A percentile compares a stretch with the other conserved stretches of the same genome.
These are phyloP conservation scores for Zychaea mexicana DNA, from an alignment of 371 early-diverging fungal species.

Conservation along the genomic window DNA sequence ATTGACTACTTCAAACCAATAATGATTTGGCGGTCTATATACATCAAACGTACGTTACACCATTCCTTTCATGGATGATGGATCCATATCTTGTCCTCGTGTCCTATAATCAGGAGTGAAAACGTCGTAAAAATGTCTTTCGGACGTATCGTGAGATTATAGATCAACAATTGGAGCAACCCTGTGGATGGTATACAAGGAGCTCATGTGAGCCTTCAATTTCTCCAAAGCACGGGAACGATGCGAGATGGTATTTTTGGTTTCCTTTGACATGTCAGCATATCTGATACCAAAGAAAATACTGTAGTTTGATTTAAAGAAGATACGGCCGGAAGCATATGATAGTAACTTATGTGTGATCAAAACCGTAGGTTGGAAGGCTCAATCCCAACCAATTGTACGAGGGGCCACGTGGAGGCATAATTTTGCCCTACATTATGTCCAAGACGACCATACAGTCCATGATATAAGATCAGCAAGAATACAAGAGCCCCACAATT, in stretches of 20 bases:
- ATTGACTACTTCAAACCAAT: no score
- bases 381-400: conserved; percentile 95
- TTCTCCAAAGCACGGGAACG: conserved; percentile 78
- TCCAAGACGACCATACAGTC: no score
- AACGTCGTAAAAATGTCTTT: no score
- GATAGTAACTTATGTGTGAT: conserved; percentile 55
- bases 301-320: background rate
- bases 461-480: background rate
- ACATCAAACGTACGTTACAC: no score
- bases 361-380: conserved; percentile 88
- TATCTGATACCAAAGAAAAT: conserved; percentile 52
- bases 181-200: no score
- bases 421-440: conserved; percentile 84
- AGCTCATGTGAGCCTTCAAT: conserved; percentile 60
- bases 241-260: conserved; percentile 93
- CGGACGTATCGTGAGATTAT: background rate
- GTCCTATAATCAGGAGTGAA: no score
- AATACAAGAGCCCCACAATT: background rate
- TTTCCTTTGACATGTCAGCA: conserved; percentile 85
- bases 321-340: background rate
- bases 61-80: no score
- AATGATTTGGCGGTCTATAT: no score
- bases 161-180: background rate
- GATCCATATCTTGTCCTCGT: no score
- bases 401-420: conserved; percentile 84